phyloP scores from a whole-genome alignment of 2,329 filamentous ascomycete species.

The Teratosphaeria gauchensis region DNA sequence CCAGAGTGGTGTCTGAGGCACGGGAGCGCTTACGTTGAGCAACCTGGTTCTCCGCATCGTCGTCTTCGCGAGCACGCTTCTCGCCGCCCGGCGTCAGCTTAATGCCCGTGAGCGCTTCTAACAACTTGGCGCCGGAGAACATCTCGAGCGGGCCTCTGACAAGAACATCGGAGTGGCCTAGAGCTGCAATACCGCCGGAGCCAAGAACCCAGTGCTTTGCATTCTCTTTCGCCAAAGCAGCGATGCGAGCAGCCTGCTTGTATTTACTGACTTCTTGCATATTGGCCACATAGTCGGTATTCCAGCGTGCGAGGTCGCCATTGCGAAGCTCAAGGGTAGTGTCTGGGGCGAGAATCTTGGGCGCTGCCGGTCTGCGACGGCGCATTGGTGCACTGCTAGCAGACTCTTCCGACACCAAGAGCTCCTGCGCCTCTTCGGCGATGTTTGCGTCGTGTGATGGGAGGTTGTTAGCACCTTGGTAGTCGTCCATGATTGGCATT shows the following conservation, averaged over 20 bases:
- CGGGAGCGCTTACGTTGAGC: constrained; percentile 21
- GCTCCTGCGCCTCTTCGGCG: neutral
- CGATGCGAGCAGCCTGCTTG: constrained; percentile 33
- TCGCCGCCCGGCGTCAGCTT: constrained; percentile 10
- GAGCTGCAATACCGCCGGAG: constrained; percentile 30
- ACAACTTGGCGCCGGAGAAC: constrained; percentile 49
- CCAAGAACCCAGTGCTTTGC: constrained; percentile 53
- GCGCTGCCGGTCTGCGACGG: constrained; percentile 26
- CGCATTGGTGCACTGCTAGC: constrained; percentile 24
- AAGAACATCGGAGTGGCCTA: constrained; percentile 31
- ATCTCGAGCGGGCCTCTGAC: constrained; percentile 42
- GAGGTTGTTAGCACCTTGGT: constrained; percentile 18
- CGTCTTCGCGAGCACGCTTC: constrained; percentile 19
- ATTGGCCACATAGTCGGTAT: constrained; percentile 48
- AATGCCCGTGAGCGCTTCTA: constrained; percentile 37
- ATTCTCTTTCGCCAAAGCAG: constrained; percentile 49
- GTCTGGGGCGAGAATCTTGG: constrained; percentile 39
- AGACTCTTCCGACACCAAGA: neutral
- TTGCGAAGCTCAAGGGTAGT: constrained; percentile 44
- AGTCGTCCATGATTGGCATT: constrained; percentile 19
- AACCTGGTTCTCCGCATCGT: constrained; percentile 16
- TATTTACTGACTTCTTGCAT: constrained; percentile 43
- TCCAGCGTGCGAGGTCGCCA: constrained; percentile 48
- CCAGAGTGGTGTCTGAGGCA: constrained; percentile 21
- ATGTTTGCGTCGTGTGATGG: constrained; percentile 2